Percentiles rank a stretch among this genome's conserved stretches.
phyloP scores from a whole-genome alignment of 805 yeast genomes.

The Metschnikowia amazonensis region DNA sequence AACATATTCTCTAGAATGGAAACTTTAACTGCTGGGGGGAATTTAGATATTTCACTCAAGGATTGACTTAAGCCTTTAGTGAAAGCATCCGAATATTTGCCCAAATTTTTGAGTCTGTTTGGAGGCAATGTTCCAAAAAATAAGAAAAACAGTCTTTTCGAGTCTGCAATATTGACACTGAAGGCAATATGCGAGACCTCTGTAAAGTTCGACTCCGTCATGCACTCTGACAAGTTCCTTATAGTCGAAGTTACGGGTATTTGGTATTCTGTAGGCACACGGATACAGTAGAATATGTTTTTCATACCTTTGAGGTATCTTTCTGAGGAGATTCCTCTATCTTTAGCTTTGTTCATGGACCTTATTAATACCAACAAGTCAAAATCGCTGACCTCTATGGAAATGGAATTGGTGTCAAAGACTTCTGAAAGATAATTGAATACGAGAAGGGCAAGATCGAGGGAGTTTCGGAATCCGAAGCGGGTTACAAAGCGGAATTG shows the following conservation, averaged over 20 bases:
- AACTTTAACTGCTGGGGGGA: constrained; percentile 1
- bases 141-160: neutral
- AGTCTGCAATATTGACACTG: constrained; percentile 3
- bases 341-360: constrained; percentile 1
- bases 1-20: constrained; percentile 1
- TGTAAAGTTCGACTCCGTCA: neutral
- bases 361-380: neutral
- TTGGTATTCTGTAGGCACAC: neutral
- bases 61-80: neutral
- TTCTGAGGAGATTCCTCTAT: neutral
- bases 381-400: neutral
- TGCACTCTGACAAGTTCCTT: neutral
- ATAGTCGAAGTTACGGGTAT: neutral
- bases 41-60: neutral
- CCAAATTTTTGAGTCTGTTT: neutral
- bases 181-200: neutral
- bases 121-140: neutral
- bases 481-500: constrained; percentile 21
- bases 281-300: neutral
- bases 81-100: neutral
- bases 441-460: neutral
- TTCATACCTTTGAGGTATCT: neutral
- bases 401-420: neutral
- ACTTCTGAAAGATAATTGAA: neutral
- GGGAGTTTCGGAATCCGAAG: constrained; percentile 7